Evolutionary conservation across 192 early-diverging fungal species (phyloP), one percentile per base, ranked within the genome.

Genomic region (Backusella australiensis): DNA sequence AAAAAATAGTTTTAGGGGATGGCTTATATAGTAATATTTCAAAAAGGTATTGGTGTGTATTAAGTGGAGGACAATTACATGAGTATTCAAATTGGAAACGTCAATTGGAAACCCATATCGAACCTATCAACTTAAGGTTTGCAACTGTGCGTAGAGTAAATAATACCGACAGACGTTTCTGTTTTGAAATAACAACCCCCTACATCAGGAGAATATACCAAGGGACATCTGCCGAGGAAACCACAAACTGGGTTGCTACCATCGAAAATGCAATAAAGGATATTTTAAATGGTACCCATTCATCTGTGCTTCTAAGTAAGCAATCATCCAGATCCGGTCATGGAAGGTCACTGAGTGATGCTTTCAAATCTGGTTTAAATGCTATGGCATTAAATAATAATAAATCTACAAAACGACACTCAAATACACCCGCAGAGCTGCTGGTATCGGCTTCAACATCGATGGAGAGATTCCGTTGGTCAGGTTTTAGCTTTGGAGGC

Each of bases 191-290:
- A n/a, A 90, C 92, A 34, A 88, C 87, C 15, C 87, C 90, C 4
- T 83, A 88, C 66, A 80, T 81, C 56, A 82, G 89, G 46, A 80
- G 91, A 56, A 79, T 89, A 6, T 93, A 93, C 72, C 92, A 93
- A 74, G 92, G 91, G 6, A 92, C 87, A 4, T 89, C 89, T 23
- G 76, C 82, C 4, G 91, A 91, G 63, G 91, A 92, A 49, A 83
- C 90, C 78, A 84, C 82, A 32, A 83, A 78, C 34, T 93, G 92
- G 92, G 85, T 93, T 29, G 78, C 67, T 5, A 86, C 86, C 15
- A 91, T 93, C 34, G 87, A 87, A 34, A 93, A 93, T 76, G 86
- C 92, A 9, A 93, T 92, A 32, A 88, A 91, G 66, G 87, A 88
- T 59, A 67, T 89, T 41, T 77, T 93, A 69, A 86, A 89, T 68